Evolutionary conservation across 257 asterid species (phyloP).

Genomic region (Osmanthus fragrans): DNA sequence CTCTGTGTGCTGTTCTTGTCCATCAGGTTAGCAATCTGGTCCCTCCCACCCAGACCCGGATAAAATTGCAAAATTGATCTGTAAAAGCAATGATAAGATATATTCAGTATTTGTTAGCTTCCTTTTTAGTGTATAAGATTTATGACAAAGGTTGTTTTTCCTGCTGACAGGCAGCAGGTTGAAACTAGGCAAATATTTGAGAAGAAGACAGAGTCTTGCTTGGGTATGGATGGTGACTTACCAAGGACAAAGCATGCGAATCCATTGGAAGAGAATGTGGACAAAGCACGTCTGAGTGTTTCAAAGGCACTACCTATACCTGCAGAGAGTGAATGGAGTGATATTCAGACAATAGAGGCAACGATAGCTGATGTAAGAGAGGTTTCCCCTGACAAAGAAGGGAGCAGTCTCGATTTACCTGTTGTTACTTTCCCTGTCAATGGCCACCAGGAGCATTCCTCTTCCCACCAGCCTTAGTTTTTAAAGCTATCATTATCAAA

Average conservation of each 20-base stretch:
- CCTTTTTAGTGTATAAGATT: constrained; percentile 5
- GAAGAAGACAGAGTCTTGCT: constrained; percentile 70
- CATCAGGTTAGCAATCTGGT: too few species aligned
- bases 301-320: constrained; percentile 49
- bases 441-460: constrained; percentile 55
- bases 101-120: neutral
- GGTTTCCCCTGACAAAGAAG: constrained; percentile 63
- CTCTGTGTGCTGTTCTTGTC: too few species aligned
- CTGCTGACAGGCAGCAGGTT: constrained; percentile 68
- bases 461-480: constrained; percentile 61
- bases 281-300: constrained; percentile 83
- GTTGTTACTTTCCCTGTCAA: constrained; percentile 59
- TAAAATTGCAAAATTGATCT: neutral
- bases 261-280: constrained; percentile 85
- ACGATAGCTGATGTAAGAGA: constrained; percentile 87
- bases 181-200: constrained; percentile 69
- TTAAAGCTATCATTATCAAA: neutral
- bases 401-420: constrained; percentile 71
- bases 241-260: constrained; percentile 84
- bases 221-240: constrained; percentile 24
- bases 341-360: constrained; percentile 80
- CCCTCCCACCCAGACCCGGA: neutral
- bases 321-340: constrained; percentile 88
- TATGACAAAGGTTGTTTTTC: constrained; percentile 19
- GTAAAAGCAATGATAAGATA: constrained; percentile 1